Evolutionary conservation across 768 basidiomycete species (phyloP), one percentile per base, ranked within the genome.

Genomic region (Naematelia encephala): DNA sequence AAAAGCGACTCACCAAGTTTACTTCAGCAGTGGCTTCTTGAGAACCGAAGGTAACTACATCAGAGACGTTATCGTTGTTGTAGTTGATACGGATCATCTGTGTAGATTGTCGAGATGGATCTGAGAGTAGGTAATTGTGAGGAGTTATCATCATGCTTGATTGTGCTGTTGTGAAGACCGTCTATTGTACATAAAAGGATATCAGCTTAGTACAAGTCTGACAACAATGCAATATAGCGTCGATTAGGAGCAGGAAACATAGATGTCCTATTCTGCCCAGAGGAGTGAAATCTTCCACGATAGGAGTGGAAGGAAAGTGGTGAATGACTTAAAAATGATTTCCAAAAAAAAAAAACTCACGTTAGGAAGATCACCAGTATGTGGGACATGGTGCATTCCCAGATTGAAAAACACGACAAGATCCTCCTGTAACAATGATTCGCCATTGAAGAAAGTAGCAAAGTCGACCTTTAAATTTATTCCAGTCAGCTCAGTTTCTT

Each of bases 391-490:
- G 62, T 72, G 64, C 69, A 71, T 75, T 16, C 74, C 73, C 28
- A 68, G 52, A 55, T 69, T 72, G 64, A 68, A 60, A 26, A 43
- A 42, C 52, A 58, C 61, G 53, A 56, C 56, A 56, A 75, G 56
- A 44, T 78, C 77, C 57, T 78, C 72, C 47, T 78, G 77, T 3
- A 60, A 66, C 16, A 77, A 54, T 16, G 56, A 57, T 61, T 78
- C 77, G 43, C 69, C 70, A 48, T 78, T 57, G 51, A 77, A 68
- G 60, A 68, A 78, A 45, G 70, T 63, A 27, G 29, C 30, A 29
- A 77, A 78, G 58, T 76, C 64, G 55, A 78, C 34, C 34, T 39
- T n/a, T n/a, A n/a, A n/a, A n/a, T n/a, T n/a, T n/a, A n/a, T n/a
- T 8, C 34, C 16, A 8, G 34, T 39, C 34, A 39, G 34, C 34